Percentiles rank a stretch among this genome's conserved stretches.
phyloP scores from a whole-genome alignment of 345 rosid genomes.

The Eucalyptus pumila region DNA sequence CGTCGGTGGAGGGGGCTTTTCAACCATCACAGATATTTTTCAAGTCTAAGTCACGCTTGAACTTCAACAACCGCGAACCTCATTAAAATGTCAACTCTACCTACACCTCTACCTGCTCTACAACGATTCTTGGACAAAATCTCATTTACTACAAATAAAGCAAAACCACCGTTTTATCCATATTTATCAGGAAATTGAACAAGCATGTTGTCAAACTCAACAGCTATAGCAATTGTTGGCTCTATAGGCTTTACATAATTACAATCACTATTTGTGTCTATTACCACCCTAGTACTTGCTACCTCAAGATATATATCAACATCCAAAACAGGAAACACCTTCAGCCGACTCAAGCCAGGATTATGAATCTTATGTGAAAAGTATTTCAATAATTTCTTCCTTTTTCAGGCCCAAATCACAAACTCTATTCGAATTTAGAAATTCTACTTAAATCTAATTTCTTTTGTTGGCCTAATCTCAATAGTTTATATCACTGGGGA shows the following conservation, averaged over 20 bases:
- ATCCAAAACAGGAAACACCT: neutral
- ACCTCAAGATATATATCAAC: neutral
- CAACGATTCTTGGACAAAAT: neutral
- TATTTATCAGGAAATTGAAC: neutral
- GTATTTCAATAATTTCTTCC: neutral
- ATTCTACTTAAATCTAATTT: neutral
- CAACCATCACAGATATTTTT: neutral
- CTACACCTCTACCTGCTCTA: neutral
- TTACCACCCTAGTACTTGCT: neutral
- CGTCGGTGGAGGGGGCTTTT: neutral
- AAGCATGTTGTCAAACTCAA: no score
- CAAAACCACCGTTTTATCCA: neutral
- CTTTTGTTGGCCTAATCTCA: neutral
- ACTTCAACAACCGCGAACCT: neutral
- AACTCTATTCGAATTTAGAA: neutral
- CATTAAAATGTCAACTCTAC: neutral
- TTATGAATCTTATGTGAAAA: neutral
- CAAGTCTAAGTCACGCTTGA: neutral
- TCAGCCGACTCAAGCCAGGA: neutral
- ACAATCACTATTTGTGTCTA: neutral
- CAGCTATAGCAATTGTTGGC: neutral
- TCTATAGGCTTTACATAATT: neutral
- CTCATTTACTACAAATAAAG: neutral
- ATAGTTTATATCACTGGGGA: neutral
- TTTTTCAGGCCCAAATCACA: neutral